phyloP scores from a whole-genome alignment of 805 yeast species.

The Brettanomyces nanus region DNA sequence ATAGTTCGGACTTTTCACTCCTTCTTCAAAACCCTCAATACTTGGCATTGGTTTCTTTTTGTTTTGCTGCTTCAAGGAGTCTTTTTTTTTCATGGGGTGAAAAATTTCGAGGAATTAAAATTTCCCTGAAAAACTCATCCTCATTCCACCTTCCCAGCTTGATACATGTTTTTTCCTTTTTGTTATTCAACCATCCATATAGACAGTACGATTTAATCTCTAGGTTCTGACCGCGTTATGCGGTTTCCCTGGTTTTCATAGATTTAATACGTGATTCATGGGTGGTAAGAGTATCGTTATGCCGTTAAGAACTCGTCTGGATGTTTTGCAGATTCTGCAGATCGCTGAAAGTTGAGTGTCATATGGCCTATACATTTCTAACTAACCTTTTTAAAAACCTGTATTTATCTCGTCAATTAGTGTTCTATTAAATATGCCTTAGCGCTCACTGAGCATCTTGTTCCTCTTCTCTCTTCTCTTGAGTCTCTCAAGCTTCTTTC shows the following conservation, averaged over 20 bases:
- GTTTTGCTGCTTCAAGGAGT: background rate
- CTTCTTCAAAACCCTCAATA: background rate
- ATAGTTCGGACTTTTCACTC: background rate
- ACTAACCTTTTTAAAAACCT: too few species aligned
- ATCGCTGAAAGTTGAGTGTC: conserved; percentile 29
- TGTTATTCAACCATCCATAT: conserved; percentile 27
- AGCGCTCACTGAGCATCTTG: conserved; percentile 84
- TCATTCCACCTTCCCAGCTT: too few species aligned
- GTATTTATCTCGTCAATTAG: background rate
- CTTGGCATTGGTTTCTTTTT: too few species aligned
- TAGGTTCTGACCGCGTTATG: conserved; percentile 1
- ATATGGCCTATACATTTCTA: conserved; percentile 25
- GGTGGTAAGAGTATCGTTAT: conserved; percentile 24
- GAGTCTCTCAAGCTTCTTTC: conserved; percentile 84
- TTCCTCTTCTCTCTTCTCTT: conserved; percentile 91
- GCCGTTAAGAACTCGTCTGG: conserved; percentile 32
- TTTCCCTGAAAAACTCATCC: background rate
- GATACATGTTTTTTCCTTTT: conserved; percentile 8
- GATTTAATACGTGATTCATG: conserved; percentile 26
- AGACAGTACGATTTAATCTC: conserved; percentile 26
- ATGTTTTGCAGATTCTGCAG: conserved; percentile 12
- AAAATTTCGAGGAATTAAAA: background rate
- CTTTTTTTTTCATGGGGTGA: background rate
- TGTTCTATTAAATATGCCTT: conserved; percentile 4
- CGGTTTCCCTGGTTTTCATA: conserved; percentile 8